These are phyloP conservation scores for Pythium diclinum DNA, from an alignment of 352 stramenopile genomes.

Conservation along the genomic window DNA sequence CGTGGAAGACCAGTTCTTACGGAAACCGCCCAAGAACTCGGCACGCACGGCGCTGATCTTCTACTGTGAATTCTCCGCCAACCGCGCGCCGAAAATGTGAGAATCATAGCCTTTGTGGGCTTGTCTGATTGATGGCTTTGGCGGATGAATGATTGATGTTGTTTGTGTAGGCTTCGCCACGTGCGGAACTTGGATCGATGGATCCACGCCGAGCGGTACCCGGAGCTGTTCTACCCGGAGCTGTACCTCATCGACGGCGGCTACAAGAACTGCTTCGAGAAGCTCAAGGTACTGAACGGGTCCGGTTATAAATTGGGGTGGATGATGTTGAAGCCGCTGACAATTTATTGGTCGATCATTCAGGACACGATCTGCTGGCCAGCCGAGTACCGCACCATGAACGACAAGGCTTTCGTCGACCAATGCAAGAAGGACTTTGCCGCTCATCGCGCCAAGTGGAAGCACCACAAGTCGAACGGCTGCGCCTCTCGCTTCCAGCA, in stretches of 20 bases:
- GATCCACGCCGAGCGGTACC: constrained; percentile 55
- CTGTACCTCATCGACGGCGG: constrained; percentile 68
- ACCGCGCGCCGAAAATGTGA: constrained; percentile 64
- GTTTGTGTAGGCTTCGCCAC: constrained; percentile 38
- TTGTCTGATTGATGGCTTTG: background rate
- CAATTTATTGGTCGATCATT: background rate
- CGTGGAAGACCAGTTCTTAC: constrained; percentile 47
- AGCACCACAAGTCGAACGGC: constrained; percentile 38
- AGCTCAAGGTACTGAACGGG: constrained; percentile 26
- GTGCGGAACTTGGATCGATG: constrained; percentile 59
- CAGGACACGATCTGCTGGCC: constrained; percentile 38
- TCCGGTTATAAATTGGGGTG: too few species aligned
- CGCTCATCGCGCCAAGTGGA: constrained; percentile 44
- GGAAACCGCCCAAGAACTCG: constrained; percentile 20
- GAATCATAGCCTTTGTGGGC: background rate
- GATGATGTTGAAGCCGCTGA: background rate
- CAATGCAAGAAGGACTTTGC: constrained; percentile 50
- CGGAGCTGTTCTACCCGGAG: constrained; percentile 62
- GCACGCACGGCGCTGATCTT: constrained; percentile 53
- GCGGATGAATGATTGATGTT: background rate
- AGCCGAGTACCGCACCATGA: constrained; percentile 46
- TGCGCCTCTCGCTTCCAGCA: constrained; percentile 41
- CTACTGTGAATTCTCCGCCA: constrained; percentile 70
- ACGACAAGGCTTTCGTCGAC: constrained; percentile 41
- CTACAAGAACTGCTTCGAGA: constrained; percentile 72